Base-by-base conservation (phyloP, 2,329 filamentous ascomycete genomes). In the Pseudogymnoascus sp. region DNA sequence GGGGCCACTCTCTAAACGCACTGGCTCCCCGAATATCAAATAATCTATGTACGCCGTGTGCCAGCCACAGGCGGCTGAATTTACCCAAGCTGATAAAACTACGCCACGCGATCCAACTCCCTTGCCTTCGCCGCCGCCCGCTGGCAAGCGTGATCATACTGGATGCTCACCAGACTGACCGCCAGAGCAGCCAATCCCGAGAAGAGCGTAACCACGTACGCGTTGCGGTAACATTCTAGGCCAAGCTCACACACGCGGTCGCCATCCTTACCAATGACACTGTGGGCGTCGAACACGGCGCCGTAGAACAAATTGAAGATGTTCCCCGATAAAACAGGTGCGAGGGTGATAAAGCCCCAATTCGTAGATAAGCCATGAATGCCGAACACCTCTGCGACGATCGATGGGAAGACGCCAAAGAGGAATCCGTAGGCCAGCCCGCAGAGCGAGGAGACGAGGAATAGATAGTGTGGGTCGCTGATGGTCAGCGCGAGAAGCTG, bases 241-340 rank as follows among this genome's bases (percentile, higher is more conserved):
- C 94, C 94, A 27, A 93, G 85, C 18, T 82, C 79, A 72, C 94
- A 97, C 18, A 85, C 82, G 31, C 87, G 81, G 67, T 91, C 86
- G 18, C 90, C 91, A 42, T 84, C 82, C 0, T 82, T 80, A 18
- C 84, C 81, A 8, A 90, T 77, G 35, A 87, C 75, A 21, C 88
- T 92, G 73, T 97, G 92, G 7, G 78, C 77, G 72, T 99, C 94
- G 68, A 91, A 95, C 0, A 96, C 86, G 13, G 74, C 76, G 58
- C 94, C 94, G 72, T 97, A 99, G 63, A 94, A 85, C 1, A 97
- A 76, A 72, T 97, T 99, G 80, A 96, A 97, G 21, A 96, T 74
- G 69, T 97, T 96, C 59, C 91, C 92, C 7, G 87, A 92, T 29
- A 96, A 75, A 2, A 96, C 90, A 0, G 93, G 92, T 2, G 90